Evolutionary conservation across 2,329 filamentous ascomycete genomes (phyloP), one percentile per base, ranked within the genome.

Genomic region (Beauveria bassiana): DNA sequence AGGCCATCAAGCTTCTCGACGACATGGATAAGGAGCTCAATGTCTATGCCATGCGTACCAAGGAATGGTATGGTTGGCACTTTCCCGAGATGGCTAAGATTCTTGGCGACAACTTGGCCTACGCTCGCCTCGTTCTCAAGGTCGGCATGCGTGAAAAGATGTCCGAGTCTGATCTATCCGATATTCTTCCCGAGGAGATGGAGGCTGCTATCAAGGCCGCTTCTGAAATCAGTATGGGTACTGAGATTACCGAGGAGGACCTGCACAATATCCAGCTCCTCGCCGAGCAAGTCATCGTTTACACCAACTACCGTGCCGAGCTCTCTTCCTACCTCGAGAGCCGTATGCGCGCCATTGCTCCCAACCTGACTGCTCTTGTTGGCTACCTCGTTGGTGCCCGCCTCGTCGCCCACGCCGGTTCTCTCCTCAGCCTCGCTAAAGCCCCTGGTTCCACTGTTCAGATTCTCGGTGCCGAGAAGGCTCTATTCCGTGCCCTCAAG

Each of bases 41-140:
- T 81, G 95, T 91, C 69, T 98, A 97, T 73, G 93, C 95, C 66
- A 99, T 99, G 95, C 85, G 95, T 75, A 92, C 97, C 65, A 98
- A 98, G 86, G 95, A 99, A 77, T 99, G 95, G 95, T 99, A 99
- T 74, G 95, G 95, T 71, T 99, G 95, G 95, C 95, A 98, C 78
- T 99, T 98, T 81, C 95, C 95, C 46, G 95, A 99, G 80, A 87
- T 99, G 83, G 93, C 91, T 72, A 93, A 93, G 79, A 96, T 98
- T 72, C 83, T 97, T 68, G 96, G 96, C 76, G 95, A 99, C 82
- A 99, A 99, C 78, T 80, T 96, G 65, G 93, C 93, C 66, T 99
- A 96, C 74, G 87, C 93, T 63, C 88, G 88, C 67, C 87, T 99
- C 62, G 91, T 99, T 62, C 79, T 96, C 56, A 85, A 88, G 66